Evolutionary conservation across 148 eudicot genomes (phyloP).

Genomic region (Arctostaphylos glauca): DNA sequence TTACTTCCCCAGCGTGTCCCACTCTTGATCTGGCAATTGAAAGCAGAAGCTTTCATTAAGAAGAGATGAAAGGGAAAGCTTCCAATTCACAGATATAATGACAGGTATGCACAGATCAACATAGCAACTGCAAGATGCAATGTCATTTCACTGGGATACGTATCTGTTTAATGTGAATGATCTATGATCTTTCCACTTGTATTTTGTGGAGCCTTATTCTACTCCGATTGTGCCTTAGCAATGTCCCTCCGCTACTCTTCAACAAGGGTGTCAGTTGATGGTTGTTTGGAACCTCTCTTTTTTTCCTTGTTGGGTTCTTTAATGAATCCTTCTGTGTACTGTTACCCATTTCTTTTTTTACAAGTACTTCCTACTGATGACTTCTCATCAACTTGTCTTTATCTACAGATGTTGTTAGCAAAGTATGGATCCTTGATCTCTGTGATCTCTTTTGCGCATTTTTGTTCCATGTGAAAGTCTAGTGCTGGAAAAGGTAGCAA

Average conservation of each 20-base stretch:
- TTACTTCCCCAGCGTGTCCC: not conserved
- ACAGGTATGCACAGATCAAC: no score
- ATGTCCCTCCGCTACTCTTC: not conserved
- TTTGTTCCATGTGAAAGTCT: slow-evolving; percentile 26
- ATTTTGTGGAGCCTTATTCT: slow-evolving; percentile 67
- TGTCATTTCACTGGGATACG: not conserved
- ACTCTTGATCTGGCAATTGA: not conserved
- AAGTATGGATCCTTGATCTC: slow-evolving; percentile 79
- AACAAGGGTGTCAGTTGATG: not conserved
- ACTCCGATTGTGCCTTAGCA: slow-evolving; percentile 59
- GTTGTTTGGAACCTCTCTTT: not conserved
- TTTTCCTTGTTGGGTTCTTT: not conserved
- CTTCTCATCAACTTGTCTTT: not conserved
- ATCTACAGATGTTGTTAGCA: slow-evolving; percentile 67
- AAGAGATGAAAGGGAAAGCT: not conserved
- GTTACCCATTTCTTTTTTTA: not conserved
- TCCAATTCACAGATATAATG: no score
- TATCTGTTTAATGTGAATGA: not conserved
- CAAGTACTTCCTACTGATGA: not conserved
- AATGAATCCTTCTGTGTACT: not conserved
- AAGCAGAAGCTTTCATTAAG: not conserved
- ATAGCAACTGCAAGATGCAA: no score
- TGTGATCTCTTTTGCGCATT: slow-evolving; percentile 50
- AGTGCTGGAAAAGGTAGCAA: slow-evolving; percentile 74
- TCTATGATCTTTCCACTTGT: not conserved